phyloP scores from a whole-genome alignment of 2,329 filamentous ascomycete genomes.

The Fusarium transvaalense region DNA sequence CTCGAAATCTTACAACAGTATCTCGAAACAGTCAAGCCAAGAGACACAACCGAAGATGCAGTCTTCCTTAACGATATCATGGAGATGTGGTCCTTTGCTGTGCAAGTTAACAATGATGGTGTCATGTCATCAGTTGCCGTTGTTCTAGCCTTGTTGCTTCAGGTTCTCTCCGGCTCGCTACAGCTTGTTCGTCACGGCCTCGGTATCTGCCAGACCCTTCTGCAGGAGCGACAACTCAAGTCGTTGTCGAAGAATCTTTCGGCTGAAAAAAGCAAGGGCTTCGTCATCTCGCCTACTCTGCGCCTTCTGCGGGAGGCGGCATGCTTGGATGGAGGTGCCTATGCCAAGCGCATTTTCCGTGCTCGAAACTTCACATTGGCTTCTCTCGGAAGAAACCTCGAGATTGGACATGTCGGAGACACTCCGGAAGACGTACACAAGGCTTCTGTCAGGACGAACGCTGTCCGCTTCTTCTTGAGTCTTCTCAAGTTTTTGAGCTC shows the following conservation, averaged over 20 bases:
- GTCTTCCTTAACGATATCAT: slow-evolving; percentile 83
- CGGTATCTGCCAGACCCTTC: slow-evolving; percentile 81
- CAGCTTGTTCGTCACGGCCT: slow-evolving; percentile 82
- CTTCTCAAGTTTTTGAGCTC: slow-evolving; percentile 83
- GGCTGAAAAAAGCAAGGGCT: slow-evolving; percentile 84
- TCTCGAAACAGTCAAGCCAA: slow-evolving; percentile 68
- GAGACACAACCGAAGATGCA: slow-evolving; percentile 59
- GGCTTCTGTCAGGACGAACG: slow-evolving; percentile 85
- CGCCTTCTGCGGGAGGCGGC: slow-evolving; percentile 88
- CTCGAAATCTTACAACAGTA: slow-evolving; percentile 76
- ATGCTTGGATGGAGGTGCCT: slow-evolving; percentile 84
- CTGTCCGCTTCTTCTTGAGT: slow-evolving; percentile 82
- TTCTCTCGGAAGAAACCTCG: slow-evolving; percentile 83
- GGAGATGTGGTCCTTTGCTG: slow-evolving; percentile 88
- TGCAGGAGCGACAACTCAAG: slow-evolving; percentile 85
- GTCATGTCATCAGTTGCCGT: slow-evolving; percentile 85
- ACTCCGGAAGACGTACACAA: slow-evolving; percentile 72
- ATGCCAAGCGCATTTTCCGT: slow-evolving; percentile 82
- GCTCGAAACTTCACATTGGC: slow-evolving; percentile 84
- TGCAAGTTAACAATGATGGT: slow-evolving; percentile 82
- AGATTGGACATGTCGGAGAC: slow-evolving; percentile 72
- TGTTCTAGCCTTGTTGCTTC: slow-evolving; percentile 83
- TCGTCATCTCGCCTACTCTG: slow-evolving; percentile 88
- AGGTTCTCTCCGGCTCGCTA: slow-evolving; percentile 78
- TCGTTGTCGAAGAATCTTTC: slow-evolving; percentile 83